Conservation (phyloP, 2,329 filamentous ascomycete species). For the Fusarium anguioides region DNA sequence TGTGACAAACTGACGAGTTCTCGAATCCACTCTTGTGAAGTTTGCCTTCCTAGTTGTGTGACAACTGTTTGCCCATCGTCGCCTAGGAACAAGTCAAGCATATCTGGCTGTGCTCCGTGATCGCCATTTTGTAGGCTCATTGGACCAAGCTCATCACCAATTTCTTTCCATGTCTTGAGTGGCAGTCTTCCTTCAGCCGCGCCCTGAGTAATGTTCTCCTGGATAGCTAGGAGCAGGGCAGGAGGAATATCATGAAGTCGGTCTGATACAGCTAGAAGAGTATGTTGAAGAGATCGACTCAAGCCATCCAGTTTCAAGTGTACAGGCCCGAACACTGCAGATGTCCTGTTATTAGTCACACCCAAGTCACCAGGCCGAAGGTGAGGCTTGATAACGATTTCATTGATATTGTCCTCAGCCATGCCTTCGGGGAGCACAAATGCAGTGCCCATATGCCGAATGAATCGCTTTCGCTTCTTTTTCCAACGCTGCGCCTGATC, state of each 20-base stretch:
- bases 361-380: neutral
- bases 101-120: constrained; percentile 44
- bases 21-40: constrained; percentile 38
- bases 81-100: constrained; percentile 45
- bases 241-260: constrained; percentile 43
- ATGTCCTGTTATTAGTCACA: neutral
- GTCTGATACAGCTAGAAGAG: constrained; percentile 23
- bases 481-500: constrained; percentile 45
- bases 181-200: constrained; percentile 42
- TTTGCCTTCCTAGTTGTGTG: constrained; percentile 46
- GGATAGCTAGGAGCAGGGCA: constrained; percentile 44
- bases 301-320: constrained; percentile 43
- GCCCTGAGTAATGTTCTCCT: constrained; percentile 43
- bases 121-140: constrained; percentile 10
- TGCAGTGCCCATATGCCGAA: constrained; percentile 45
- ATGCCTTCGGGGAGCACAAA: constrained; percentile 55
- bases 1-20: constrained; percentile 44
- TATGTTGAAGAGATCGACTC: constrained; percentile 33
- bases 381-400: constrained; percentile 31
- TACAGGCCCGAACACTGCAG: constrained; percentile 28
- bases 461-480: constrained; percentile 44
- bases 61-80: constrained; percentile 46
- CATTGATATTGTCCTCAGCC: constrained; percentile 43
- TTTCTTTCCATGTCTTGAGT: constrained; percentile 50
- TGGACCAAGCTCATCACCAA: constrained; percentile 24